Conservation (phyloP, 768 basidiomycete genomes). For the Mycena maculata region DNA sequence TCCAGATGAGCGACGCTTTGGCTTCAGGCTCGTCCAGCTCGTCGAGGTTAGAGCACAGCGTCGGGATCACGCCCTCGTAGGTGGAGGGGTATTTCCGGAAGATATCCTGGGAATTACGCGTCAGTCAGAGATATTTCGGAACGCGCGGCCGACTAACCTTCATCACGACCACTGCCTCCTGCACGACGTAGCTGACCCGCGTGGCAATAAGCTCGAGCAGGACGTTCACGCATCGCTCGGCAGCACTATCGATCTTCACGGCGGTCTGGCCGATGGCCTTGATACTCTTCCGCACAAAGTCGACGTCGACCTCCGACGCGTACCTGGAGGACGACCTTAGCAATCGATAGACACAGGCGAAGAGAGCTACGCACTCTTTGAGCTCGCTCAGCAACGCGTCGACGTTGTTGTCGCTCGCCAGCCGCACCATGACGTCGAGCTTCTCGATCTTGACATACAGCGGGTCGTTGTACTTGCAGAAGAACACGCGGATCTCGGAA, state of each 20-base stretch:
- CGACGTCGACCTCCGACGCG: slow-evolving; percentile 97
- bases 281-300: slow-evolving; percentile 95
- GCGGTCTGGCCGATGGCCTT: slow-evolving; percentile 97
- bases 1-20: slow-evolving; percentile 98
- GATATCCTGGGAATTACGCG: slow-evolving; percentile 76
- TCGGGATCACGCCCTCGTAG: slow-evolving; percentile 98
- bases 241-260: slow-evolving; percentile 94
- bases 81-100: slow-evolving; percentile 97
- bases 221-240: slow-evolving; percentile 95
- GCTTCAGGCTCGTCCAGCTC: slow-evolving; percentile 99
- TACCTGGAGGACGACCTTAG: slow-evolving; percentile 65
- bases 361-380: slow-evolving; percentile 77
- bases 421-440: slow-evolving; percentile 87
- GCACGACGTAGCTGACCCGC: slow-evolving; percentile 96
- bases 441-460: slow-evolving; percentile 99
- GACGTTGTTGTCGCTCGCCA: slow-evolving; percentile 81
- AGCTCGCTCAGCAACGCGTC: slow-evolving; percentile 95
- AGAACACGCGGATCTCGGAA: slow-evolving; percentile 98
- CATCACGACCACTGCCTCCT: slow-evolving; percentile 99
- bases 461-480: slow-evolving; percentile 99
- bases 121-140: neutral
- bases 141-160: slow-evolving; percentile 67
- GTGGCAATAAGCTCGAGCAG: slow-evolving; percentile 93
- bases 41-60: slow-evolving; percentile 93
- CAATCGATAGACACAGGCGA: neutral